These are phyloP conservation scores for Cystobasidiaceae sp. DNA, from an alignment of 1,284 basidiomycete genomes.

Conservation along the genomic window DNA sequence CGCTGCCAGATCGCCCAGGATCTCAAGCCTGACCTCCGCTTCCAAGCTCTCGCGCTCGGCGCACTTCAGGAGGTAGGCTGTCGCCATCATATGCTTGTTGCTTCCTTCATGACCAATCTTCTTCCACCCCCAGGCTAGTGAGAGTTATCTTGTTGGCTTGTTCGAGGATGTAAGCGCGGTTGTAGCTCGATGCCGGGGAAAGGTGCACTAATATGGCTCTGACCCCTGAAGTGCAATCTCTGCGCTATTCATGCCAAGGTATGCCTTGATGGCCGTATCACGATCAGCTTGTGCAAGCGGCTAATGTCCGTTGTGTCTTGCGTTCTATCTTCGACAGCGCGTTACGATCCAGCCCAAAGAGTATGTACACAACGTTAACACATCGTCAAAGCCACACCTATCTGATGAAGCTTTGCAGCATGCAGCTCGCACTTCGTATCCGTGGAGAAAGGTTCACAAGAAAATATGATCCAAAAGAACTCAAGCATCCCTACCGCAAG, in stretches of 20 bases:
- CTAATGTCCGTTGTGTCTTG: neutral
- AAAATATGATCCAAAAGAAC: neutral
- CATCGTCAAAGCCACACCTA: neutral
- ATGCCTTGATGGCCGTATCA: neutral
- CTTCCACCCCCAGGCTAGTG: neutral
- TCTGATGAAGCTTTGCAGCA: neutral
- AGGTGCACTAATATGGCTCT: neutral
- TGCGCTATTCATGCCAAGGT: constrained; percentile 25
- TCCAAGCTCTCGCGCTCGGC: constrained; percentile 17
- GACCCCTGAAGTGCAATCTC: constrained; percentile 6
- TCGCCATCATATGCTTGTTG: neutral
- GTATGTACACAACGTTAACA: neutral
- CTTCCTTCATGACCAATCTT: no score
- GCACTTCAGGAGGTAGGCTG: constrained; percentile 21
- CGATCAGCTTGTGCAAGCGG: neutral
- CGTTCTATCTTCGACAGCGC: neutral
- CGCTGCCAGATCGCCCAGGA: constrained; percentile 6
- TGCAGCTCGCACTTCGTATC: constrained; percentile 18
- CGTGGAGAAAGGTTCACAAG: neutral
- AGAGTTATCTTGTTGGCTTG: neutral
- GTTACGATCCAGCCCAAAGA: constrained; percentile 26
- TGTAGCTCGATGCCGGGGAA: neutral
- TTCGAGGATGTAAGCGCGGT: constrained; percentile 17
- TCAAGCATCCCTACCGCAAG: neutral
- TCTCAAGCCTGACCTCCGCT: constrained; percentile 2